phyloP scores from a whole-genome alignment of 495 filamentous ascomycete genomes.

The Neurospora discreta region DNA sequence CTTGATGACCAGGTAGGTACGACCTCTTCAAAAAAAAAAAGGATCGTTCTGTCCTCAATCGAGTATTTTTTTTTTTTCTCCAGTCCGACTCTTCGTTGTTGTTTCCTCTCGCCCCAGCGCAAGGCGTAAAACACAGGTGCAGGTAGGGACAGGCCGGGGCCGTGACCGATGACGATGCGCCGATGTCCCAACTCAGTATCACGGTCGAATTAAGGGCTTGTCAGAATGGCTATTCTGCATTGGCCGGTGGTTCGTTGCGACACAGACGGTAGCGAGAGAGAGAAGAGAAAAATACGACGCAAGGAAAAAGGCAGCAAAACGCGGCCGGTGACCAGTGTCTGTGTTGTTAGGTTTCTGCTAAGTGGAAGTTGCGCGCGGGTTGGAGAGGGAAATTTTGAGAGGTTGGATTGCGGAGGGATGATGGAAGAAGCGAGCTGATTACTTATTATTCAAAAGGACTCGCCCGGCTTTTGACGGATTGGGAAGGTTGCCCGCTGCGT shows the following conservation, averaged over 20 bases:
- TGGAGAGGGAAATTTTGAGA: neutral
- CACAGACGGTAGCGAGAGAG: neutral
- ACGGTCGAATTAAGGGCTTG: neutral
- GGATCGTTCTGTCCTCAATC: neutral
- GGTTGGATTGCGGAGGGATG: constrained; percentile 1
- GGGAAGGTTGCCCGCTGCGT: constrained; percentile 4
- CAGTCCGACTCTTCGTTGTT: neutral
- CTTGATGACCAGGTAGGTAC: neutral
- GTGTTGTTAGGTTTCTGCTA: neutral
- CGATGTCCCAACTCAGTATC: neutral
- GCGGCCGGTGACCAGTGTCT: neutral
- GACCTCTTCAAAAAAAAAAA: neutral
- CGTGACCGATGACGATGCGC: neutral
- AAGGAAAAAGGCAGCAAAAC: neutral
- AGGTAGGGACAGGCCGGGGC: neutral
- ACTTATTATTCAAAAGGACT: constrained; percentile 3
- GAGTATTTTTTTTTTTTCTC: neutral
- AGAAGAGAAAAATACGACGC: neutral
- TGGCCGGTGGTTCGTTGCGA: neutral
- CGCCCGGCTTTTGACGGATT: constrained; percentile 20
- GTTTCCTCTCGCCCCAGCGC: neutral
- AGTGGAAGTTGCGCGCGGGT: neutral
- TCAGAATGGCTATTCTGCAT: neutral
- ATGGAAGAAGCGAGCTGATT: constrained; percentile 3
- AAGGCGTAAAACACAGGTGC: neutral